Percentiles rank a stretch among this genome's conserved stretches.
phyloP scores from a whole-genome alignment of 257 asterid genomes.

The Striga asiatica region DNA sequence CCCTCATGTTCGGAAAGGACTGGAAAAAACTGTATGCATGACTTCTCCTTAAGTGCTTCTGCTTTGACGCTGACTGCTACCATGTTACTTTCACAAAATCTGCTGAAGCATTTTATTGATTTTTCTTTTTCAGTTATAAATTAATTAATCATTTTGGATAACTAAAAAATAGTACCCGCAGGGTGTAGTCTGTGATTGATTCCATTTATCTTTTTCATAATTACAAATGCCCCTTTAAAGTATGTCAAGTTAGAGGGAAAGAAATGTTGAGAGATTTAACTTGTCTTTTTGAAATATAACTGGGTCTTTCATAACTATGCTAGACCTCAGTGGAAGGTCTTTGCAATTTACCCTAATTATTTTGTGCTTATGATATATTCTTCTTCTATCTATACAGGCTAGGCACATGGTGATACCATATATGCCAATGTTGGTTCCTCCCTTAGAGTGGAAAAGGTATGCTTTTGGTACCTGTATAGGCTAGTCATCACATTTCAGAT shows the following conservation, averaged over 20 bases:
- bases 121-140: too few relatives aligned
- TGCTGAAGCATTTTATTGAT: too few relatives aligned
- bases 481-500: not conserved
- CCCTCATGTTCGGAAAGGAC: slow-evolving; percentile 85
- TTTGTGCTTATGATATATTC: not conserved
- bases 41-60: not conserved
- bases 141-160: too few relatives aligned
- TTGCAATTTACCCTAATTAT: not conserved
- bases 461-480: slow-evolving; percentile 5
- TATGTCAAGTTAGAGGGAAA: not conserved
- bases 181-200: too few relatives aligned
- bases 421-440: slow-evolving; percentile 98
- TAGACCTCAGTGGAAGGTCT: not conserved
- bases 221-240: not conserved
- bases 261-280: not conserved
- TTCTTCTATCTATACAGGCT: slow-evolving; percentile 47
- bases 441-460: slow-evolving; percentile 88
- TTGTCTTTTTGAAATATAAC: not conserved
- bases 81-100: not conserved
- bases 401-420: slow-evolving; percentile 98
- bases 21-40: slow-evolving; percentile 76
- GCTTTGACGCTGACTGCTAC: not conserved
- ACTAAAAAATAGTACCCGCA: too few relatives aligned
- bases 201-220: too few relatives aligned
- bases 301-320: not conserved